phyloP scores from a whole-genome alignment of 2,329 filamentous ascomycete species.

The Pyrenophora graminea region DNA sequence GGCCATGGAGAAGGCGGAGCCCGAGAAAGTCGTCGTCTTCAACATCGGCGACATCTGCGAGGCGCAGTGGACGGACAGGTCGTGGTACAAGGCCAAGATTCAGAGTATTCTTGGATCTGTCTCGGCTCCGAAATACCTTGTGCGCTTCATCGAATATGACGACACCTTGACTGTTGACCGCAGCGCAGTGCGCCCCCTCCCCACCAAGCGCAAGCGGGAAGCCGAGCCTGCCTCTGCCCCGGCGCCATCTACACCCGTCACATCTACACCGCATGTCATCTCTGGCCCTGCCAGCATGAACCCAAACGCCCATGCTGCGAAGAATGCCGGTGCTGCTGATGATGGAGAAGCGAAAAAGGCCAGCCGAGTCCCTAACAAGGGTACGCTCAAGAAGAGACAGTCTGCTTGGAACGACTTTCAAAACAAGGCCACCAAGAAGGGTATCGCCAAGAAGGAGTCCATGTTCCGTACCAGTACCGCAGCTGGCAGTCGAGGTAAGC shows the following conservation, averaged over 20 bases:
- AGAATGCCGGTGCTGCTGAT: constrained; percentile 65
- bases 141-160: constrained; percentile 92
- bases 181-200: constrained; percentile 39
- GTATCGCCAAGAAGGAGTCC: constrained; percentile 85
- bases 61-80: constrained; percentile 90
- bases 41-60: constrained; percentile 87
- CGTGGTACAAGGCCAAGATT: constrained; percentile 90
- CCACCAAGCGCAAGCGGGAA: constrained; percentile 69
- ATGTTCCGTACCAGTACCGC: constrained; percentile 95
- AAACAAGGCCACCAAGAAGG: constrained; percentile 64
- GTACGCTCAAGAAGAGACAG: constrained; percentile 88
- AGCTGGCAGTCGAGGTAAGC: constrained; percentile 79
- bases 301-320: constrained; percentile 65
- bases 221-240: constrained; percentile 72
- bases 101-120: constrained; percentile 91
- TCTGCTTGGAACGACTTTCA: constrained; percentile 95
- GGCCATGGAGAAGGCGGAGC: constrained; percentile 47
- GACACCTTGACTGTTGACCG: constrained; percentile 77
- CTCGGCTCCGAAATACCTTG: constrained; percentile 88
- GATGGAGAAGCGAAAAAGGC: constrained; percentile 68
- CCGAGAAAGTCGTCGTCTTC: constrained; percentile 60
- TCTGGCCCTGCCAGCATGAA: constrained; percentile 70
- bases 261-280: constrained; percentile 58
- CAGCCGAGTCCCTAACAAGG: constrained; percentile 83
- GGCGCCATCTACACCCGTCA: constrained; percentile 43